These are phyloP conservation scores for Brassica balearica DNA, from an alignment of 441 rosid genomes.

Conservation along the genomic window DNA sequence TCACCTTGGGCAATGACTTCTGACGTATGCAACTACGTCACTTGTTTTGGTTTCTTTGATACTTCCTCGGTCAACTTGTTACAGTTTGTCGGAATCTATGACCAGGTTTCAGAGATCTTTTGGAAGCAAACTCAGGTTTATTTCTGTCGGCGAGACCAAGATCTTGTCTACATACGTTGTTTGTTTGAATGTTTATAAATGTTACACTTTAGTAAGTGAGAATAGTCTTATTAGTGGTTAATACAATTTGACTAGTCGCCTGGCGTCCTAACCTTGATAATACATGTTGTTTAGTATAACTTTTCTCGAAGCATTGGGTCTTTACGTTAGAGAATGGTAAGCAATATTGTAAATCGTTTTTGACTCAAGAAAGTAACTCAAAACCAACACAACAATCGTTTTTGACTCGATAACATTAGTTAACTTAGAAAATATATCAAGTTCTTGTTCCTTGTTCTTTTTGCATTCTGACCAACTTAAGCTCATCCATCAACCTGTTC, in stretches of 20 bases:
- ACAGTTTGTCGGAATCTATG: neutral
- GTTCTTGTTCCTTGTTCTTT: conserved; percentile 1
- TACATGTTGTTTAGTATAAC: neutral
- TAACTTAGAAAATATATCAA: conserved; percentile 13
- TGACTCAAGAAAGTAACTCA: neutral
- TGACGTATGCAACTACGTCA: neutral
- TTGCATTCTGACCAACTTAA: conserved; percentile 31
- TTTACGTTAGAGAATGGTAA: neutral
- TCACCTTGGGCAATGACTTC: neutral
- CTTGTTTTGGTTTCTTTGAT: neutral
- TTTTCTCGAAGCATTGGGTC: neutral
- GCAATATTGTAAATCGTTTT: neutral
- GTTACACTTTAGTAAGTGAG: neutral
- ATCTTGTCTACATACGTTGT: neutral
- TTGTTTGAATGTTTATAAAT: neutral
- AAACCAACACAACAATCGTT: neutral
- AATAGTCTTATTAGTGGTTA: neutral
- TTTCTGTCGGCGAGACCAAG: neutral
- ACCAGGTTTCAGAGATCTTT: neutral
- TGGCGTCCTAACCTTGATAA: neutral
- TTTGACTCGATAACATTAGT: too few relatives aligned
- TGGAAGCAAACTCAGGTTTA: neutral
- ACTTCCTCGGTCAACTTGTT: neutral
- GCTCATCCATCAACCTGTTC: conserved; percentile 45
- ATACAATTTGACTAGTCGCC: neutral